Conservation (phyloP, 1,284 basidiomycete genomes). For the Sporisorium scitamineum region DNA sequence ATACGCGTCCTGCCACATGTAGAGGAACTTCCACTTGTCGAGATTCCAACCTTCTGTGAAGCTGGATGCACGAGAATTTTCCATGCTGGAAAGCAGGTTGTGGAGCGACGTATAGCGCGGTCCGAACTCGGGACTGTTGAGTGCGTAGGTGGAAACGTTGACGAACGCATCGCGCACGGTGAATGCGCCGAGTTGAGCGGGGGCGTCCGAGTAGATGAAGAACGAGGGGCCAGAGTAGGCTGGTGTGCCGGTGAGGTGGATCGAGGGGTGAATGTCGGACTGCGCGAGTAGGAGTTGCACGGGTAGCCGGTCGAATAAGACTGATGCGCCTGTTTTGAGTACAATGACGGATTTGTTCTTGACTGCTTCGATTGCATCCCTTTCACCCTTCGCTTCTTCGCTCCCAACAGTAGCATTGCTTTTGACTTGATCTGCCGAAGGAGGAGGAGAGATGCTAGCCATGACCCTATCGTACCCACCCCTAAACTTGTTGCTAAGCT, state of each 20-base stretch:
- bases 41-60: slow-evolving; percentile 32
- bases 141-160: slow-evolving; percentile 33
- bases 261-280: background rate
- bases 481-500: slow-evolving; percentile 10
- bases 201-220: slow-evolving; percentile 35
- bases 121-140: slow-evolving; percentile 6
- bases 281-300: slow-evolving; percentile 32
- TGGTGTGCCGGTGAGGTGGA: slow-evolving; percentile 11
- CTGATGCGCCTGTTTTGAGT: slow-evolving; percentile 37
- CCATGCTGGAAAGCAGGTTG: background rate
- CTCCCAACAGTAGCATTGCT: no score
- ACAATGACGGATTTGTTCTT: slow-evolving; percentile 27
- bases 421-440: background rate
- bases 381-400: background rate
- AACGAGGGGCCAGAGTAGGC: slow-evolving; percentile 11
- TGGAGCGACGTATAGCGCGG: slow-evolving; percentile 25
- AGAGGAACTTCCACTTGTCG: slow-evolving; percentile 45
- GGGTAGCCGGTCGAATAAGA: slow-evolving; percentile 35
- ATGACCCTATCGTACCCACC: slow-evolving; percentile 14
- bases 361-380: slow-evolving; percentile 3
- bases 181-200: slow-evolving; percentile 10
- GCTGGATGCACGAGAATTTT: background rate
- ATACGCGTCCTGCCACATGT: slow-evolving; percentile 47
- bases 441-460: background rate
- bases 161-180: slow-evolving; percentile 25